Base-by-base conservation (phyloP, 345 rosid species). In the Euphorbia peplus region DNA sequence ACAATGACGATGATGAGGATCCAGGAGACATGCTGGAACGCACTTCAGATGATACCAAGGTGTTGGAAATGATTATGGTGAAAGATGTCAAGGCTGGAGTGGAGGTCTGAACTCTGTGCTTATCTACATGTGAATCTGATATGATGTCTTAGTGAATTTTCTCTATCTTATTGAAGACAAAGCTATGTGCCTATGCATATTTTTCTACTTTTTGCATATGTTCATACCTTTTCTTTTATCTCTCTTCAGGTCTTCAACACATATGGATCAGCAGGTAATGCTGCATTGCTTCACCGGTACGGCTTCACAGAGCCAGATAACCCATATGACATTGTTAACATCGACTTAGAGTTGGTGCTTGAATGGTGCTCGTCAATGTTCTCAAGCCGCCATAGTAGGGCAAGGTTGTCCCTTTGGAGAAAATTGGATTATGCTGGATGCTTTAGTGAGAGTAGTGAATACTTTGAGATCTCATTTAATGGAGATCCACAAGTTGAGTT, bases 261-360 rank as follows among this genome's bases (percentile, higher is more conserved):
- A 22, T 93, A 93, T 41, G 98, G 98, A 14, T 73, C 70, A 54
- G 16, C 78, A 67, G 97, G 98, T 48, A 93, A 90, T 72, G 98
- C 98, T 67, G 95, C 93, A 54, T 80, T 93, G 84, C 90, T 93
- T 54, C 95, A 93, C 68, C 88, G 97, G 65, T 93, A 93, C 39
- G 98, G 98, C 37, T 93, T 93, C 74, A 84, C 98, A 14, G 98
- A 93, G 81, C 80, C 72, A 6, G 75, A 84, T 66, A 93, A 93
- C 66, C 84, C 81, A 6, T 93, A 73, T 63, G 88, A 86, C 73
- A 90, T 93, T 28, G 87, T 93, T 61, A 93, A 90, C 70, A 93
- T 93, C 24, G 98, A 93, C 69, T 55, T 93, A 72, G 98, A 86
- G 51, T 75, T 93, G 77, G 92, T 90, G 50, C 77, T 82, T 13